Percentiles rank a stretch among this genome's conserved stretches.
Evolutionary conservation across 202 grass and related monocot genomes (phyloP).

Genomic region (Eragrostis tef): DNA sequence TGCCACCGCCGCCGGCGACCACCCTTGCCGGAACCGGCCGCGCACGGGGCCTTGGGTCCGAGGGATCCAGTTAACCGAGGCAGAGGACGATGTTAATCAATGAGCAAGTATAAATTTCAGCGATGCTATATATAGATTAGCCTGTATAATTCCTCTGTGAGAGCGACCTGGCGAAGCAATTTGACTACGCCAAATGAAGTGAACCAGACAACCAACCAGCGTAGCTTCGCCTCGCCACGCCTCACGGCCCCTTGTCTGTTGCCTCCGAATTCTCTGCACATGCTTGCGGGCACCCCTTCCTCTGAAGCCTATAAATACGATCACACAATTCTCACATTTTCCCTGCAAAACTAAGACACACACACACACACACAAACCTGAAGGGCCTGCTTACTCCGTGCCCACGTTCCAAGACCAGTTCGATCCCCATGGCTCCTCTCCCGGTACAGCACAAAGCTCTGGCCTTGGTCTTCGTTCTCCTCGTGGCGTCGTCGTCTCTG

Average conservation of each 20-base stretch:
- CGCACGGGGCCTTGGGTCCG: slow-evolving; percentile 57
- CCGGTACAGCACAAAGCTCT: neutral
- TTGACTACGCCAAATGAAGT: neutral
- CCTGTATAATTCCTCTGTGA: neutral
- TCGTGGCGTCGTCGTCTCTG: neutral
- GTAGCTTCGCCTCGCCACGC: neutral
- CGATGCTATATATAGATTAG: neutral
- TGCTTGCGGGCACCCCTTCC: neutral
- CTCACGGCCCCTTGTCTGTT: neutral
- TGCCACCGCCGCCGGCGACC: neutral
- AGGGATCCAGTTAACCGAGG: slow-evolving; percentile 11
- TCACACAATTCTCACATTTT: neutral
- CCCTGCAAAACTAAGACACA: neutral
- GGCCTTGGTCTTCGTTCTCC: slow-evolving; percentile 11
- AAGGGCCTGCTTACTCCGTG: neutral
- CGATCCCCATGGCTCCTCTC: slow-evolving; percentile 30
- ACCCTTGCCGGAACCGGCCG: neutral
- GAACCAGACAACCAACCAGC: too few relatives aligned
- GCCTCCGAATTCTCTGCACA: neutral
- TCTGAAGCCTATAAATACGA: slow-evolving; percentile 36
- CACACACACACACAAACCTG: neutral
- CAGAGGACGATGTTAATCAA: neutral
- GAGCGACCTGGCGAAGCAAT: neutral
- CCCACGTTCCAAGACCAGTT: neutral
- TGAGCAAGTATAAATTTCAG: neutral